Base-by-base conservation (phyloP, 2,329 filamentous ascomycete species). In the Ophiostoma sp. region DNA sequence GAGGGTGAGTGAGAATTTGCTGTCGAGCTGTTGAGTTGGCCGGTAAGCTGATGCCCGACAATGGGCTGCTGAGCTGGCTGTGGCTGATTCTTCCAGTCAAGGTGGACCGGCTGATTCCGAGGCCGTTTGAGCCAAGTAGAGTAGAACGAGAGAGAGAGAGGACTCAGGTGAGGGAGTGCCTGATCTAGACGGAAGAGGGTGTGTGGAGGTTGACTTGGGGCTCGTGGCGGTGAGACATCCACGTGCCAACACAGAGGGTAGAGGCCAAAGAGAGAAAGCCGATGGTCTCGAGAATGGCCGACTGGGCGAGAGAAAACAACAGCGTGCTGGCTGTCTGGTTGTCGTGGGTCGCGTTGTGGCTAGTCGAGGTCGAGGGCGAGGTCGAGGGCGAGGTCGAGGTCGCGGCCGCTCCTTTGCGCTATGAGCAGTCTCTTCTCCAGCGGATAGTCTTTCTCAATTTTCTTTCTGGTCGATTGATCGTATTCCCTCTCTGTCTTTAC, bases 151-250 rank as follows among this genome's bases (percentile, higher is more conserved):
- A 35, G 31, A 35, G 31, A 62, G 27, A 27, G 31, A 17, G 11
- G 13, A 10, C 44, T 48, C 44, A 8, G 20, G 15, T 7, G 20
- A 23, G n/a, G 11, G 57, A 17, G 57, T 62, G 57, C 57, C 57
- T 62, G 57, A 35, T 62, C 57, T 62, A 62, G 57, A 62, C 57
- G 52, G 23, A 27, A 33, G 33, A 65, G 62, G 20, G 62, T 23
- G 64, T 67, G 64, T 44, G 64, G 35, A 67, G 69, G 44, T 48
- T 64, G 44, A n/a, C 33, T 65, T 60, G 62, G 39, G n/a, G 20
- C 67, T 68, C 60, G 67, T 71, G 70, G 67, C 62, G 67, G 70
- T 71, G 70, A 71, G 67, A 71, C 67, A 68, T 48, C 39, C 68
- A 68, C 70, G 64, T 68, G 70, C 70, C 62, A 71, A 36, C 67